Evolutionary conservation across 129 eudicot species (phyloP), one percentile per base, ranked within the genome.

Genomic region (Escallonia rubra): DNA sequence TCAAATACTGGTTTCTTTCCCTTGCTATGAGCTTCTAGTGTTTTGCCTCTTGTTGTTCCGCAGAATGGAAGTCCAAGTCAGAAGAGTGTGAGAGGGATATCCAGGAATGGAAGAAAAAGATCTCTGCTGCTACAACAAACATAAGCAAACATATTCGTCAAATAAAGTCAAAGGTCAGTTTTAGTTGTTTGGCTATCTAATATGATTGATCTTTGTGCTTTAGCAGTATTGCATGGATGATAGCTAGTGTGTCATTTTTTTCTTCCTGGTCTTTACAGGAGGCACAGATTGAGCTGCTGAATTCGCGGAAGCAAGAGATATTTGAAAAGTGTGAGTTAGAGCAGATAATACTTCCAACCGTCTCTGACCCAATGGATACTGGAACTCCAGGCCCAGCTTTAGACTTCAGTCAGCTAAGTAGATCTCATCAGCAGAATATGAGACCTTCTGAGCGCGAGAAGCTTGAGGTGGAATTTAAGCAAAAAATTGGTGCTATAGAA

Each of bases 291-390:
- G 75, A 79, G 65, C 96, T 87, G 77, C 71, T 86, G 61, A 80
- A 62, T 71, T 81, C 85, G 40, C 82, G 73, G 77, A 94, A 85
- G 84, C 88, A 87, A 81, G 99, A 94, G 69, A 94, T 94, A 67
- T 40, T 84, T 52, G 99, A 94, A 76, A 86, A 87, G 71, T 94
- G 99, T 59, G 99, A 94, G 51, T 50, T 94, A 46, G 99, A 94
- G 74, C 87, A 84, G 12, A 89, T 94, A 59, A 65, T 6, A 51
- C 83, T 94, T 64, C 99, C 97, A 43, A 85, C 76, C 9, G 73
- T 87, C 39, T 74, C 90, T 72, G 97, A 89, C 69, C 85, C 99
- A 14, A 94, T 94, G 99, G 99, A 94, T 46, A 69, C 72, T 61
- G 98, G 75, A 49, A 49, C 77, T 38, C 50, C 79, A 8, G 96